Base-by-base conservation (phyloP, 495 filamentous ascomycete genomes). In the Daldinia grandis region DNA sequence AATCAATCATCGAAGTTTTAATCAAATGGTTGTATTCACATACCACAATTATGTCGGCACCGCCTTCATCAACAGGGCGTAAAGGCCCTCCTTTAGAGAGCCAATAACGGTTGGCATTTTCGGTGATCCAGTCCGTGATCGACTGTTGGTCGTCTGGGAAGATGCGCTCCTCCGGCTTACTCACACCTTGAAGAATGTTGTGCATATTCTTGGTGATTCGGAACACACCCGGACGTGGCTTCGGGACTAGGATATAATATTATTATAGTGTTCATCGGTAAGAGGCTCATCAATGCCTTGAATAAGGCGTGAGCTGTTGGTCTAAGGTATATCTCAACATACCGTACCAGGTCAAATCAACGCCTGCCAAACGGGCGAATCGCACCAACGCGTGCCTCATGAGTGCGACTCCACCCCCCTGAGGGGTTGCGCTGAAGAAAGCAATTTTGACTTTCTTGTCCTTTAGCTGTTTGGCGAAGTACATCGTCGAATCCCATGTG, bases 181-280 rank as follows among this genome's bases (percentile, higher is more conserved):
- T 87, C 25, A 95, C 92, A 19, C 93, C 93, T 81, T 97, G 93
- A 3, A 97, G 88, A 72, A 95, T 95, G 76, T 97, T 97, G 85
- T 97, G 93, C 71, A 93, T 92, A 53, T 89, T 94, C 79, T 97
- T 97, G 61, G 93, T 97, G 64, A 93, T 90, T 35, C 92, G 87
- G 78, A 96, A 97, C 15, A 95, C 91, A 17, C 90, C 91, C 0
- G 93, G 92, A 35, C 90, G 89, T 17, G 93, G 93, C 74, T 93
- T 94, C 5, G 93, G 93, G 3, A 96, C 93, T 85, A n/a, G 37
- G 38, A 25, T 25, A 19, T 72, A 87, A 89, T 86, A 85, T 89
- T 58, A 30, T 25, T 47, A 64, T 40, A 14, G 58, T 58, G n/a
- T 49, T 37, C 47, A 68, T 31, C 12, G 56, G 51, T 25, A 28